These are phyloP conservation scores for Talaromyces sp. DNA, from an alignment of 2,329 filamentous ascomycete species.

Conservation along the genomic window DNA sequence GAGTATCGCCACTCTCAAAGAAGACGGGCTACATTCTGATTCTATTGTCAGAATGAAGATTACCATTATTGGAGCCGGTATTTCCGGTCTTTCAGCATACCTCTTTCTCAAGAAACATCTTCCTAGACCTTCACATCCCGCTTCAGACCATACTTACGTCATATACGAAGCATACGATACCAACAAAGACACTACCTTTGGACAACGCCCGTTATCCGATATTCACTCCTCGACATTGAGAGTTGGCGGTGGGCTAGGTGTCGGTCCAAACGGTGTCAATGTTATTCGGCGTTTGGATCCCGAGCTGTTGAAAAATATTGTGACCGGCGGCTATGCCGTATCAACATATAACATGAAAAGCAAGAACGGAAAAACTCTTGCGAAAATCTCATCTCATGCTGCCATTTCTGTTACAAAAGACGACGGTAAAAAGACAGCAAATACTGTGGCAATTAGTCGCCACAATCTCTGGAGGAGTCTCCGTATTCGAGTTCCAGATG, in stretches of 20 bases:
- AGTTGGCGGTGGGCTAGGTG: slow-evolving; percentile 33
- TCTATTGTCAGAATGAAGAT: slow-evolving; percentile 30
- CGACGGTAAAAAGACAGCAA: slow-evolving; percentile 15
- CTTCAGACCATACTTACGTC: slow-evolving; percentile 23
- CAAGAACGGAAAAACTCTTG: slow-evolving; percentile 28
- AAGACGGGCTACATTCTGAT: neutral
- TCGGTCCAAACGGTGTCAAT: slow-evolving; percentile 35
- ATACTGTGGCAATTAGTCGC: slow-evolving; percentile 31
- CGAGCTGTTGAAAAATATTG: slow-evolving; percentile 26
- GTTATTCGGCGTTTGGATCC: slow-evolving; percentile 33
- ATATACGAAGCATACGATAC: slow-evolving; percentile 39
- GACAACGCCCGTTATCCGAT: slow-evolving; percentile 15
- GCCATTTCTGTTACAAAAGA: neutral
- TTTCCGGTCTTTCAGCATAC: slow-evolving; percentile 35
- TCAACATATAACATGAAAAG: slow-evolving; percentile 27
- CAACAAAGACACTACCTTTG: slow-evolving; percentile 16
- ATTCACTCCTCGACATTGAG: slow-evolving; percentile 28
- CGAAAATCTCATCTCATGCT: slow-evolving; percentile 16
- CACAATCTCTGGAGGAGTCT: slow-evolving; percentile 35
- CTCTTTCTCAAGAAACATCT: slow-evolving; percentile 37
- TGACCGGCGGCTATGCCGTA: slow-evolving; percentile 28
- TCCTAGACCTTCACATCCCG: slow-evolving; percentile 12
- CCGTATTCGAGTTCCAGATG: slow-evolving; percentile 28
- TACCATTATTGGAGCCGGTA: slow-evolving; percentile 39
- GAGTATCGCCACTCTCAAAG: neutral